Base-by-base conservation (phyloP, 306 rosid species). In the Vigna nakashimae region DNA sequence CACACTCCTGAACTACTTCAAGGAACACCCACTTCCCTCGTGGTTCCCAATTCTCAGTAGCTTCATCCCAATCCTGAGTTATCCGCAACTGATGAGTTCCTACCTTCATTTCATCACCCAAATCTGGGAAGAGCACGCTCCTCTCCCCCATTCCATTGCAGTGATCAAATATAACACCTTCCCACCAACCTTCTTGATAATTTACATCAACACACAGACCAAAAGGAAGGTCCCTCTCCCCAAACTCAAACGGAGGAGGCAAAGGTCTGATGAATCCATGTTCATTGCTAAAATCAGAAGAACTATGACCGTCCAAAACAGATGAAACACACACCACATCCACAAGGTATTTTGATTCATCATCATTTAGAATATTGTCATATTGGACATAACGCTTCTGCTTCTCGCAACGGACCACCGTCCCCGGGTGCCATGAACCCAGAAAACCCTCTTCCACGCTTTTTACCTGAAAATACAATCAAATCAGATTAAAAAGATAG, bases 381-480 rank as follows among this genome's bases (percentile, higher is more conserved):
- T 92, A 95, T 81, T 12, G 64, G 0, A 95, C 88, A 68, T 73
- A 58, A 43, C 97, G 90, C 70, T 85, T 84, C 69, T 45, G 84
- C 75, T 50, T 67, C 22, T 71, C 74, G n/a, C 89, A 87, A 4
- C 82, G 82, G 50, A 75, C 57, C 60, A 95, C 87, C 24, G 71
- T 80, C 43, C 90, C 98, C 0, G 82, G 78, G 69, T 95, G 98
- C 99, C 99, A 92, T 43, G 98, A 95, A 13, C 99, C 99, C 74
- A 65, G 65, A 80, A 92, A 87, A 4, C 98, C 99, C 8, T 88
- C 91, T 80, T 95, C 97, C 20, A 69, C 20, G 72, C 96, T 92
- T 83, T 95, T 92, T 65, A 92, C 88, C 98, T 95, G 85, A 79
- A 80, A 80, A 69, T 73, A 18, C 14, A 65, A 40, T 1, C 28